Percentiles rank a stretch among this genome's conserved stretches.
Conservation (phyloP, 192 early-diverging fungal species). For the Coemansia sp. region DNA sequence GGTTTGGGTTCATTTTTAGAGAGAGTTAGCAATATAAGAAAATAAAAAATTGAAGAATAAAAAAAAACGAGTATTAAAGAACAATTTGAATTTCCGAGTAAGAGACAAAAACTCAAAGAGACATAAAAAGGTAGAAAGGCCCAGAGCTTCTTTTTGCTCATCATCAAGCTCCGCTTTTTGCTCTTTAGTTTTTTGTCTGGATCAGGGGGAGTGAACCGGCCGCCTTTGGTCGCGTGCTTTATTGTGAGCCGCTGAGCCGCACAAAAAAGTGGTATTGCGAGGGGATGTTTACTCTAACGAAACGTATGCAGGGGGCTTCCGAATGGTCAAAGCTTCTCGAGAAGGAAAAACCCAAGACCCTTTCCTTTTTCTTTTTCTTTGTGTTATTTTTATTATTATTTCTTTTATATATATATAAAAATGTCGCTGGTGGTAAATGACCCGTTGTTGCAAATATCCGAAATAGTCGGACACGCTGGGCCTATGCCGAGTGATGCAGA, state of each 20-base stretch:
- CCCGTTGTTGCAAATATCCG: slow-evolving; percentile 16
- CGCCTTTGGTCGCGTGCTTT: not conserved
- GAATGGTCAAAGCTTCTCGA: too few relatives aligned
- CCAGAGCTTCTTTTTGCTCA: not conserved
- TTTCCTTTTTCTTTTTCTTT: not conserved
- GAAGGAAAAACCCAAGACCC: too few relatives aligned
- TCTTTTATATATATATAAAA: too few relatives aligned
- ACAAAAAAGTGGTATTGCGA: not conserved
- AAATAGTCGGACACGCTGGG: not conserved
- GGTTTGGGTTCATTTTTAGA: slow-evolving; percentile 21
- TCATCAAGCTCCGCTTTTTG: slow-evolving; percentile 3
- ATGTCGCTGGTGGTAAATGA: slow-evolving; percentile 1
- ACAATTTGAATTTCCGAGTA: not conserved
- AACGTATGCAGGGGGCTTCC: too few relatives aligned
- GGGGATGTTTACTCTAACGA: too few relatives aligned
- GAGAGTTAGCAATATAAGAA: not conserved
- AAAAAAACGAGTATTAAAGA: slow-evolving; percentile 1
- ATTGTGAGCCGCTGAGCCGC: not conserved
- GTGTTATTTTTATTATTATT: not conserved
- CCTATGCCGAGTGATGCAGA: not conserved
- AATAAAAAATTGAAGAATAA: not conserved
- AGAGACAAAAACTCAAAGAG: slow-evolving; percentile 6
- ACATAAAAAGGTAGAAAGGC: not conserved
- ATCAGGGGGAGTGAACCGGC: slow-evolving; percentile 1
- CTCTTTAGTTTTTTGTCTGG: not conserved